Conservation (phyloP, 306 rosid genomes). For the Urtica urens region DNA sequence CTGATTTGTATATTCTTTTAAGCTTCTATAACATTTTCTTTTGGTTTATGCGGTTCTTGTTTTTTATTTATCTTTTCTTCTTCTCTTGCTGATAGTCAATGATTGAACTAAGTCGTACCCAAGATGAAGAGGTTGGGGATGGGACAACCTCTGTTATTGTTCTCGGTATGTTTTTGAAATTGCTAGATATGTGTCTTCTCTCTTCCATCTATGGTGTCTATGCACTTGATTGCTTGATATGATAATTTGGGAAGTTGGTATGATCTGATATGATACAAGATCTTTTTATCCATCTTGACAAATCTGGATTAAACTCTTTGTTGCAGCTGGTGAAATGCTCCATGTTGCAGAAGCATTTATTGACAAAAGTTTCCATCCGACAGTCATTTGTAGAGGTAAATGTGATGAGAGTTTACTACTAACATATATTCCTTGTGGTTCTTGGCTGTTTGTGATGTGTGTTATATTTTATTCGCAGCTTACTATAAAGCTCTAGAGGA, state of each 20-base stretch:
- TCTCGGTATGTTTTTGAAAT: slow-evolving; percentile 50
- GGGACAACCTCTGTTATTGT: slow-evolving; percentile 96
- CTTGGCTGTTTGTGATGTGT: slow-evolving; percentile 5
- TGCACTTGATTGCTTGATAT: not conserved
- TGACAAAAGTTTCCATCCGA: slow-evolving; percentile 76
- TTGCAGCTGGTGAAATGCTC: slow-evolving; percentile 97
- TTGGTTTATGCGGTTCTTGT: not conserved
- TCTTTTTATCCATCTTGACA: slow-evolving; percentile 2
- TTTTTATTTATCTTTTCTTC: slow-evolving; percentile 8
- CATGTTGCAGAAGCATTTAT: slow-evolving; percentile 94
- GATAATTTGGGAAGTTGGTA: not conserved
- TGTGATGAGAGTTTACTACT: not conserved
- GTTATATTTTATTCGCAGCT: slow-evolving; percentile 39
- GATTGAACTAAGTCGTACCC: slow-evolving; percentile 95
- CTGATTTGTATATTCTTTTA: not conserved
- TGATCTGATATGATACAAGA: not conserved
- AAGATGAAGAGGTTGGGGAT: slow-evolving; percentile 97
- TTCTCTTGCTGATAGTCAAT: slow-evolving; percentile 50
- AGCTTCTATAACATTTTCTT: not conserved
- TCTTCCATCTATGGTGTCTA: not conserved
- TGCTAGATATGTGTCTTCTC: not conserved
- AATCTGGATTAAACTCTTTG: slow-evolving; percentile 6
- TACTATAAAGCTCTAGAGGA: slow-evolving; percentile 94
- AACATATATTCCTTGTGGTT: slow-evolving; percentile 1
- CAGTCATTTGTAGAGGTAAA: slow-evolving; percentile 96